Conservation (phyloP, 768 basidiomycete species). For the Gloeostereum incarnatum region DNA sequence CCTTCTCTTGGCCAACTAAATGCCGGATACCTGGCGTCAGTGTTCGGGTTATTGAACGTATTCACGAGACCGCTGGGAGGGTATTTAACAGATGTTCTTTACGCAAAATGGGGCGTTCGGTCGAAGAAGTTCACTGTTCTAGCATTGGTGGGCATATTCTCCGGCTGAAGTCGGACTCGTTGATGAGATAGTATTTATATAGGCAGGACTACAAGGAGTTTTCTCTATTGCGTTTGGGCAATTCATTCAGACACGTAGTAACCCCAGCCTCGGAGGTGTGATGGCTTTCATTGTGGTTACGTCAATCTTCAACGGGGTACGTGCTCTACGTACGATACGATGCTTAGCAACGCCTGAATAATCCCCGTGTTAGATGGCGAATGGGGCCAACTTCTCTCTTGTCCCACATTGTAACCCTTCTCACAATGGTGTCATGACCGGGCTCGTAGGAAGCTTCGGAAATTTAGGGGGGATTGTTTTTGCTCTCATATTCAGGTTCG, state of each 20-base stretch:
- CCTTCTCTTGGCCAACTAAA: conserved; percentile 33
- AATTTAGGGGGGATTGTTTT: conserved; percentile 13
- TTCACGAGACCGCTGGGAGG: conserved; percentile 41
- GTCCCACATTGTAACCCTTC: conserved; percentile 40
- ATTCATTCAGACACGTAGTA: conserved; percentile 8
- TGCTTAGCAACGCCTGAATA: too few relatives aligned
- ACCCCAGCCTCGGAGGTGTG: conserved; percentile 10
- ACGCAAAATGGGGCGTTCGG: conserved; percentile 28
- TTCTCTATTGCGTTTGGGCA: conserved; percentile 1
- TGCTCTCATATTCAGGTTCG: background rate
- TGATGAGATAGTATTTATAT: too few relatives aligned
- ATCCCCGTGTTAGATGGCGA: too few relatives aligned
- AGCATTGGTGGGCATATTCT: too few relatives aligned
- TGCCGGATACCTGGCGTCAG: conserved; percentile 40
- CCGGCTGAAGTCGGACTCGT: too few relatives aligned
- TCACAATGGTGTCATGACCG: conserved; percentile 21
- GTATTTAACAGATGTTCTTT: conserved; percentile 34
- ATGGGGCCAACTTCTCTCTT: conserved; percentile 42
- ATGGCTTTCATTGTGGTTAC: conserved; percentile 20
- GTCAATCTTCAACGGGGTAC: conserved; percentile 18
- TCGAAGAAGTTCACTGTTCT: conserved; percentile 43
- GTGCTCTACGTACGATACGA: conserved; percentile 27
- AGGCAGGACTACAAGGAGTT: conserved; percentile 29
- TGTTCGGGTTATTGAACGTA: conserved; percentile 40
- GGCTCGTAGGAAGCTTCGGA: conserved; percentile 26